A percentile compares a stretch with the other conserved stretches of the same genome.
phyloP scores from a whole-genome alignment of 345 rosid species.

The Gossypium anomalum region DNA sequence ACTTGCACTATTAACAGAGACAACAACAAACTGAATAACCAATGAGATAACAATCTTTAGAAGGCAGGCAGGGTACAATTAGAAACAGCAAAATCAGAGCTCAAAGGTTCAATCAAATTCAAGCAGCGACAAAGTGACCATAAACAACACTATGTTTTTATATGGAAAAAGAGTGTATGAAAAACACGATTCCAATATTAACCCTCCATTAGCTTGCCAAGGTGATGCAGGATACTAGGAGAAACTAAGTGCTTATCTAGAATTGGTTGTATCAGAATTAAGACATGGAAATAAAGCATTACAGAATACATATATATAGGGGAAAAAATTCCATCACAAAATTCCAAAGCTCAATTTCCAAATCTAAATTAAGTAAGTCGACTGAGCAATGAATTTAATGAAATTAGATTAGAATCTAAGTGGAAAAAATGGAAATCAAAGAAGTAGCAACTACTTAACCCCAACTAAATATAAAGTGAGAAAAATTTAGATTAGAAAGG shows the following conservation, averaged over 20 bases:
- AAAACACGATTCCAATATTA: background rate
- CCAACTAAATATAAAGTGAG: background rate
- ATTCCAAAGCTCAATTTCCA: background rate
- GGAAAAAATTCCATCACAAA: conserved; percentile 1
- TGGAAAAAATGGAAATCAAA: background rate
- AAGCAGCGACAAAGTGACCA: background rate
- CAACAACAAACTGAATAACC: background rate
- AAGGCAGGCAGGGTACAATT: background rate
- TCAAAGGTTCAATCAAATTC: background rate
- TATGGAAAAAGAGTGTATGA: background rate
- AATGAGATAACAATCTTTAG: background rate
- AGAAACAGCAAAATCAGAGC: background rate
- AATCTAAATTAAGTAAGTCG: background rate
- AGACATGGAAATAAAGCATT: background rate
- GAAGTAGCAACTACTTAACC: background rate
- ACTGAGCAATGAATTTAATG: background rate
- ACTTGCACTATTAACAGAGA: background rate
- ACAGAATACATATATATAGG: background rate
- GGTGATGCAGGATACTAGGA: background rate
- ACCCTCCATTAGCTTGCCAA: conserved; percentile 8
- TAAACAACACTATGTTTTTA: background rate
- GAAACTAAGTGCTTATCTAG: background rate
- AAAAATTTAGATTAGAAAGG: conserved; percentile 7
- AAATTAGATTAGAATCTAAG: background rate
- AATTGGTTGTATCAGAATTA: background rate